Evolutionary conservation across 2,329 filamentous ascomycete genomes (phyloP), one percentile per base, ranked within the genome.

Genomic region (Cytospora paraplurivora): DNA sequence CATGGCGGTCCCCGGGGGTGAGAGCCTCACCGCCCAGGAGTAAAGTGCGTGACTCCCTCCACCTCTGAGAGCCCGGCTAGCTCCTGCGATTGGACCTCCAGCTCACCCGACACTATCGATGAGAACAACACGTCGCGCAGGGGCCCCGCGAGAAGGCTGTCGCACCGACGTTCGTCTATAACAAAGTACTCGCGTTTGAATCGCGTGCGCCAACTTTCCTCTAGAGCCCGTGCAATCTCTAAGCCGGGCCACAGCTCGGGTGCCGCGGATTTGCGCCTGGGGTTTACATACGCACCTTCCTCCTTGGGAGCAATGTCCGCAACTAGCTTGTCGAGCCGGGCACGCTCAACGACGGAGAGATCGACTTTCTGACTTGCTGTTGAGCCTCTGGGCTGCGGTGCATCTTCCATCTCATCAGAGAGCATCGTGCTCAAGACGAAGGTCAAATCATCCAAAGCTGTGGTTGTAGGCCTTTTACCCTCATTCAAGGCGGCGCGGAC

Each of bases 371-470:
- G 54, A n/a, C 21, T 34, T 6, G 50, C n/a, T 8, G 2, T 4
- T 21, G 44, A 10, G 32, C n/a, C n/a, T 17, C 49, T 44, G 7
- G 47, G 8, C 13, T 60, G 33, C 17, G 13, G 13, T 3, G 61
- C 52, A 11, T 51, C 53, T 44, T 61, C 57, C 21, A 65, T 21
- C 37, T 67, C 56, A 53, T 60, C 65, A 32, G 37, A 38, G 5
- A 67, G 47, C 56, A 67, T 54, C 59, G 60, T 62, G 27, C 62
- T 52, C 27, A 67, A 34, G n/a, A 65, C 55, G 27, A 67, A 58
- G 12, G 55, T 38, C 44, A 67, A 50, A 2, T 67, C 49, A 11
- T 62, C 65, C 19, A 60, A 32, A 41, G 62, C 63, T 17, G 19
- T 21, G 15, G 35, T 15, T 10, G 37, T 59, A 33, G 63, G 35